Evolutionary conservation across 1,139 yeast genomes (phyloP), one percentile per base, ranked within the genome.

Genomic region (Nakaseomyces uthaithaninus): DNA sequence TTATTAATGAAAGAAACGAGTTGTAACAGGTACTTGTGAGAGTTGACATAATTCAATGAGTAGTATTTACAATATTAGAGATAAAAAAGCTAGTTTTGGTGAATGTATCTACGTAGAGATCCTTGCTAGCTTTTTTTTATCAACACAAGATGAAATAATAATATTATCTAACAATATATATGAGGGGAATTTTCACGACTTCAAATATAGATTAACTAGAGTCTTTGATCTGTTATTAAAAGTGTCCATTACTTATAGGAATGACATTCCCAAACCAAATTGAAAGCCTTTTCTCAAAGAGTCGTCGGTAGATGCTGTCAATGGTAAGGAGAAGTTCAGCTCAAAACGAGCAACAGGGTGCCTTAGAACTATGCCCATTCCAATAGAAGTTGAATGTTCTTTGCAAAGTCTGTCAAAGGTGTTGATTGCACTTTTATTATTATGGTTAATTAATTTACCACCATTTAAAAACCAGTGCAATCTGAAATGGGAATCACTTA

Each of bases 331-430:
- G 50, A 89, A 79, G 59, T 87, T 89, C 50, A 91, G 72, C 62
- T 91, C 98, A 55, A 91, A 83, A 47, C 97, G 71, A 0, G 97
- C 97, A 62, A 77, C 75, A 1, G 95, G 94, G 57, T 87, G 95
- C 47, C 80, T 78, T 57, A 81, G 86, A 15, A 85, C 70, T 3
- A 91, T 49, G 1, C 98, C 98, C 42, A 79, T 47, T 1, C 96
- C 96, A 30, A 68, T 64, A 25, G 89, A 71, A 0, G 76, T 59
- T 2, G 86, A 75, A 24, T 74, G 75, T 38, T 67, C 65, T 10
- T 50, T 48, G 0, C 57, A 33, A 26, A 75, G 49, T 3, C 57
- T 49, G n/a, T 50, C 49, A 1, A 65, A 10, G 15, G 61, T 54
- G 11, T 53, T 46, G 2, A n/a, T 18, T 0, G 54, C 16, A 16